A percentile compares a stretch with the other conserved stretches of the same genome.
Conservation (phyloP, 495 filamentous ascomycete species). For the Lepidopterella palustris region DNA sequence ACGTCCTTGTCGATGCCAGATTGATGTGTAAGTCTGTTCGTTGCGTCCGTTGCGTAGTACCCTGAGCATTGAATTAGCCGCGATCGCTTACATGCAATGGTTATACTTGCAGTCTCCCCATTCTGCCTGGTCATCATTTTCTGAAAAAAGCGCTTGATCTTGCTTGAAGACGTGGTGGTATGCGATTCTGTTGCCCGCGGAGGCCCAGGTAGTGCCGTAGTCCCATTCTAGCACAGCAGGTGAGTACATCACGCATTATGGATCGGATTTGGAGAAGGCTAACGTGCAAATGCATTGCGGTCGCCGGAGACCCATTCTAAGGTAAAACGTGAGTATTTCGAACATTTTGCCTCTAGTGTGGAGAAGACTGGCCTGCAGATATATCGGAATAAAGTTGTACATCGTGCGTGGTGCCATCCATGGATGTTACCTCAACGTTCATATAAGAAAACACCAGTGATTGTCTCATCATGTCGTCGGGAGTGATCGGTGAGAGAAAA, state of each 20-base stretch:
- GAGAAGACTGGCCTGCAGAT: constrained; percentile 47
- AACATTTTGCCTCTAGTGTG: constrained; percentile 12
- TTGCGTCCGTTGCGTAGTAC: constrained; percentile 53
- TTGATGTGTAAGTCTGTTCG: constrained; percentile 36
- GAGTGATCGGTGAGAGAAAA: constrained; percentile 54
- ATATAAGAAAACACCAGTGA: constrained; percentile 53
- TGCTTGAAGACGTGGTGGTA: constrained; percentile 58
- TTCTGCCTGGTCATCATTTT: constrained; percentile 68
- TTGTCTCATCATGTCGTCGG: constrained; percentile 49
- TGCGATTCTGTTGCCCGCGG: constrained; percentile 38
- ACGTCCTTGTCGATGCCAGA: constrained; percentile 46
- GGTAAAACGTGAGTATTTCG: constrained; percentile 2
- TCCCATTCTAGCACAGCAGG: too few relatives aligned
- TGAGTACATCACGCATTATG: too few relatives aligned
- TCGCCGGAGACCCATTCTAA: constrained; percentile 56
- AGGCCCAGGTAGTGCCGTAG: too few relatives aligned
- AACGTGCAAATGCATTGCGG: constrained; percentile 40
- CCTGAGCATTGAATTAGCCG: constrained; percentile 17
- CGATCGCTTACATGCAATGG: constrained; percentile 51
- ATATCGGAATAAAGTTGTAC: constrained; percentile 57
- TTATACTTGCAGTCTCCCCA: constrained; percentile 86
- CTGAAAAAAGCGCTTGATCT: constrained; percentile 60
- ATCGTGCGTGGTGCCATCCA: constrained; percentile 48
- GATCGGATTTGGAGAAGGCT: too few relatives aligned
- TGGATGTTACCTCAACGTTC: constrained; percentile 46